These are phyloP conservation scores for Russula griseocarnosa DNA, from an alignment of 768 basidiomycete species.

Conservation along the genomic window DNA sequence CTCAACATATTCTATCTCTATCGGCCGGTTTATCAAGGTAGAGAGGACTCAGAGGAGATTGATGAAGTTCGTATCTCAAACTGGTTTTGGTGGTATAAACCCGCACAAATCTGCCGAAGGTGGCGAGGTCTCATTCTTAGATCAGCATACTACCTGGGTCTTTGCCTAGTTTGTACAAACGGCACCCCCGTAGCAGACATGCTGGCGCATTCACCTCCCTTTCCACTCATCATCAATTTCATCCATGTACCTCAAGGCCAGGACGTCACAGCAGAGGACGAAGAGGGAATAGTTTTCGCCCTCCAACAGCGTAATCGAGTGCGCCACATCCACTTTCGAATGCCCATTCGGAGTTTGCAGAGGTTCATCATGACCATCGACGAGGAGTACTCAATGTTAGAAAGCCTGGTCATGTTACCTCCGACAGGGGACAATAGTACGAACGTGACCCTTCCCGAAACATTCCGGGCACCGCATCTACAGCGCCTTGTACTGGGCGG, in stretches of 20 bases:
- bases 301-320: background rate
- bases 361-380: background rate
- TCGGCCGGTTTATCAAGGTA: background rate
- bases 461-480: background rate
- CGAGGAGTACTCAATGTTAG: background rate
- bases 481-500: background rate
- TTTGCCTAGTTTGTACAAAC: background rate
- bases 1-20: background rate
- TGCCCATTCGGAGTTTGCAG: background rate
- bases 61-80: no score
- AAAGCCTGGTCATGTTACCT: background rate
- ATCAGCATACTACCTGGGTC: background rate
- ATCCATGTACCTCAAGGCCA: background rate
- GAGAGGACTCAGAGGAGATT: background rate
- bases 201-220: background rate
- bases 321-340: background rate
- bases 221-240: background rate
- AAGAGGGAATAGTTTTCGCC: background rate
- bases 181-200: background rate
- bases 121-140: background rate
- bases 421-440: background rate
- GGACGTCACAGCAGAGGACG: background rate
- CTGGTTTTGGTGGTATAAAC: background rate
- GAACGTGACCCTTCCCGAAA: background rate
- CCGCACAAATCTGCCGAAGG: background rate